These are phyloP conservation scores for Clausena lansium DNA, from an alignment of 345 rosid species.

Conservation along the genomic window DNA sequence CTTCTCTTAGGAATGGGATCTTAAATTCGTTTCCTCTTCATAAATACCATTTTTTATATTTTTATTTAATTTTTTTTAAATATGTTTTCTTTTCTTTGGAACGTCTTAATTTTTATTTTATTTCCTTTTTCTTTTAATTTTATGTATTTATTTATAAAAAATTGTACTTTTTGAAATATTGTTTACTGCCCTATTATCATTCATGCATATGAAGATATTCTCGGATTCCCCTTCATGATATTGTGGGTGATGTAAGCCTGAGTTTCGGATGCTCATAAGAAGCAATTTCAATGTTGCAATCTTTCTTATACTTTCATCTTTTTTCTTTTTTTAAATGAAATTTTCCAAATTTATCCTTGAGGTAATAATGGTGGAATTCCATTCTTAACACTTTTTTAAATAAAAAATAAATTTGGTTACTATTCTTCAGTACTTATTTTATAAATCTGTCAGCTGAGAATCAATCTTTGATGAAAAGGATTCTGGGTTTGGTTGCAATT, in stretches of 20 bases:
- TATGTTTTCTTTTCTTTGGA: too few species aligned
- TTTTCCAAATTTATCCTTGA: background rate
- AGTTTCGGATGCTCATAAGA: slow-evolving; percentile 48
- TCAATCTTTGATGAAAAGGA: background rate
- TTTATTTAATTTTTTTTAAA: too few species aligned
- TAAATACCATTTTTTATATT: too few species aligned
- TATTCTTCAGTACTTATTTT: background rate
- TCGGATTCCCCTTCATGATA: slow-evolving; percentile 78
- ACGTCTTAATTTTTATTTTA: too few species aligned
- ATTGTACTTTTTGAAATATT: too few species aligned
- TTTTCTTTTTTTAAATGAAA: too few species aligned
- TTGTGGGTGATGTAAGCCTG: slow-evolving; percentile 58
- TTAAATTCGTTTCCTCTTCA: background rate
- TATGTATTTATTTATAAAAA: background rate
- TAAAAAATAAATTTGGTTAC: background rate
- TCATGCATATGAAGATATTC: slow-evolving; percentile 47
- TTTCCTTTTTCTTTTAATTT: background rate
- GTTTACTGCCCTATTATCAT: background rate
- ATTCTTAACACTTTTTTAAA: background rate
- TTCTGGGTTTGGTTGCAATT: background rate
- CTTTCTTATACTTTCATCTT: background rate
- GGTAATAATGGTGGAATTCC: background rate
- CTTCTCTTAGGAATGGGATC: background rate
- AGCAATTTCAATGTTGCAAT: background rate
- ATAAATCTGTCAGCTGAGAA: background rate